These are phyloP conservation scores for Lonicera japonica DNA, from an alignment of 129 eudicot genomes.

Conservation along the genomic window DNA sequence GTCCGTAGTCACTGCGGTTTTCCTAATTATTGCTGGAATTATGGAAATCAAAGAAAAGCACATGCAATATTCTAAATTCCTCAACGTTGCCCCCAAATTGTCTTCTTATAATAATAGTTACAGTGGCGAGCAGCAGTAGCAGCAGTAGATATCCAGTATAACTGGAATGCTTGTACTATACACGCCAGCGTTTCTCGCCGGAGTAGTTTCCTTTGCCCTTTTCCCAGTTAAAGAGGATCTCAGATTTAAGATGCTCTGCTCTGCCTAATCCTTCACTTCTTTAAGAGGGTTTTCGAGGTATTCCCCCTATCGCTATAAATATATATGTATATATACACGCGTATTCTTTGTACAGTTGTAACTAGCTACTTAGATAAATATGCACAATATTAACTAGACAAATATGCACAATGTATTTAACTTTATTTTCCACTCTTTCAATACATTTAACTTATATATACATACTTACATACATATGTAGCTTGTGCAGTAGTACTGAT, in stretches of 20 bases:
- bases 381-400: too few relatives aligned
- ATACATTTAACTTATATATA: too few relatives aligned
- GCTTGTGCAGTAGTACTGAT: too few relatives aligned
- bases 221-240: constrained; percentile 33
- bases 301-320: not conserved
- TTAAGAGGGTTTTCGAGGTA: constrained; percentile 66
- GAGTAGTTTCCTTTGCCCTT: constrained; percentile 21
- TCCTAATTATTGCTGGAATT: constrained; percentile 19
- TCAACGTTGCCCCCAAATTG: not conserved
- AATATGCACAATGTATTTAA: too few relatives aligned
- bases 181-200: constrained; percentile 40
- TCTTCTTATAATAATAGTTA: not conserved
- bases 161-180: constrained; percentile 28
- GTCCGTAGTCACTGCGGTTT: constrained; percentile 17
- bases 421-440: too few relatives aligned
- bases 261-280: constrained; percentile 51
- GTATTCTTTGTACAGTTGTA: too few relatives aligned
- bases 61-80: constrained; percentile 33
- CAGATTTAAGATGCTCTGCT: constrained; percentile 40
- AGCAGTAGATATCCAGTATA: constrained; percentile 25
- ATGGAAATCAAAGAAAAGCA: constrained; percentile 35
- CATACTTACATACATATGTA: too few relatives aligned
- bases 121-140: constrained; percentile 1
- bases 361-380: too few relatives aligned
- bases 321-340: not conserved